A percentile compares a stretch with the other conserved stretches of the same genome.
Conservation (phyloP, 257 asterid genomes). For the Gentiana macrophylla region DNA sequence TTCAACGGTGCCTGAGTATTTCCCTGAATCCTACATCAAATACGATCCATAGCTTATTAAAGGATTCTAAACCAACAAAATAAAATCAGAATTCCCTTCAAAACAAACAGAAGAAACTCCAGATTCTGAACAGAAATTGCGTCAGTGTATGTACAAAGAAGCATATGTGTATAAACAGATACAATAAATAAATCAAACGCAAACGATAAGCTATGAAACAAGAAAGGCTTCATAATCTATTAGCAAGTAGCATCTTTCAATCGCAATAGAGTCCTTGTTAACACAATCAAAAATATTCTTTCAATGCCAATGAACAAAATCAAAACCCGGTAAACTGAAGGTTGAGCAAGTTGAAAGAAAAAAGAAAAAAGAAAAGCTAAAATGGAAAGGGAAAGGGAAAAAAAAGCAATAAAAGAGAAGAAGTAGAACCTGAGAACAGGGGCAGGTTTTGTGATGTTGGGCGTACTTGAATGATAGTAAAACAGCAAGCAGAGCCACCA, state of each 20-base stretch:
- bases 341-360: background rate
- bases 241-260: too few species aligned
- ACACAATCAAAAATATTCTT: too few species aligned
- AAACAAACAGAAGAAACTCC: background rate
- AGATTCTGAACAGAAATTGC: background rate
- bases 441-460: conserved; percentile 44
- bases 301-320: too few species aligned
- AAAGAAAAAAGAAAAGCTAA: background rate
- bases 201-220: too few species aligned
- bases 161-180: too few species aligned
- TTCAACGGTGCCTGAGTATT: conserved; percentile 85
- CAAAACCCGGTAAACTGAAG: too few species aligned
- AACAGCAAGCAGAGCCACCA: conserved; percentile 45
- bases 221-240: too few species aligned
- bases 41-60: background rate
- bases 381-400: background rate
- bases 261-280: too few species aligned
- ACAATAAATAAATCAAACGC: too few species aligned
- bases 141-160: too few species aligned
- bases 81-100: background rate
- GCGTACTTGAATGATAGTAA: conserved; percentile 27
- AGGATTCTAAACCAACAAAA: background rate
- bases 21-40: conserved; percentile 65
- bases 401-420: background rate
- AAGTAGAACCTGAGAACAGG: conserved; percentile 54